These are phyloP conservation scores for Neostapfia colusana DNA, from an alignment of 176 grass and related monocot genomes.

Conservation along the genomic window DNA sequence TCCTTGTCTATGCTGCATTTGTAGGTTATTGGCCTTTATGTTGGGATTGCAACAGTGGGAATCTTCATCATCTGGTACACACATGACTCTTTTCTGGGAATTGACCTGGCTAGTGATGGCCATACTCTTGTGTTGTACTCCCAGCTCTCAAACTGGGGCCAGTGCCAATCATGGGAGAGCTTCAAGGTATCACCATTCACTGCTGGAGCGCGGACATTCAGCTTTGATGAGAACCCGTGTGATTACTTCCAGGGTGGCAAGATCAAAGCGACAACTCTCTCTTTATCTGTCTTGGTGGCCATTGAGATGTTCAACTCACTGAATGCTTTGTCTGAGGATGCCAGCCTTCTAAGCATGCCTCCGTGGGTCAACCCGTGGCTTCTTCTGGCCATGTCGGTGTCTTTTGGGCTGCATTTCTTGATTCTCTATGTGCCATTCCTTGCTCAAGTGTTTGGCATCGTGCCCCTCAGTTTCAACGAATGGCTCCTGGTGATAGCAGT, in stretches of 20 bases:
- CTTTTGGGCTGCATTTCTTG: conserved; percentile 86
- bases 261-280: conserved; percentile 91
- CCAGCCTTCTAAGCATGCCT: conserved; percentile 86
- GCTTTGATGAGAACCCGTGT: conserved; percentile 69
- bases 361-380: conserved; percentile 98
- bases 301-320: conserved; percentile 99
- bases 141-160: conserved; percentile 86
- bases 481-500: conserved; percentile 90
- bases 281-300: conserved; percentile 87
- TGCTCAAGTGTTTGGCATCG: conserved; percentile 81
- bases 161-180: conserved; percentile 76
- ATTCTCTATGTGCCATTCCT: conserved; percentile 98
- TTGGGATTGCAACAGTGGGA: conserved; percentile 89
- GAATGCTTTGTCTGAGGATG: conserved; percentile 90
- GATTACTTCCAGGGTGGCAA: conserved; percentile 95
- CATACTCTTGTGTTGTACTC: conserved; percentile 81
- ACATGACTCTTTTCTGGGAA: conserved; percentile 79
- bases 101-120: conserved; percentile 84
- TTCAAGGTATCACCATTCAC: conserved; percentile 81
- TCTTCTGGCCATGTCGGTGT: conserved; percentile 88
- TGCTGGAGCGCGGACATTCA: conserved; percentile 58
- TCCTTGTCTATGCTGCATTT: conserved; percentile 10
- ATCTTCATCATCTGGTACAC: conserved; percentile 96
- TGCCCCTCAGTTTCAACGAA: conserved; percentile 88
- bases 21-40: conserved; percentile 95